phyloP scores from a whole-genome alignment of 441 rosid species.

The Populus hybrid region DNA sequence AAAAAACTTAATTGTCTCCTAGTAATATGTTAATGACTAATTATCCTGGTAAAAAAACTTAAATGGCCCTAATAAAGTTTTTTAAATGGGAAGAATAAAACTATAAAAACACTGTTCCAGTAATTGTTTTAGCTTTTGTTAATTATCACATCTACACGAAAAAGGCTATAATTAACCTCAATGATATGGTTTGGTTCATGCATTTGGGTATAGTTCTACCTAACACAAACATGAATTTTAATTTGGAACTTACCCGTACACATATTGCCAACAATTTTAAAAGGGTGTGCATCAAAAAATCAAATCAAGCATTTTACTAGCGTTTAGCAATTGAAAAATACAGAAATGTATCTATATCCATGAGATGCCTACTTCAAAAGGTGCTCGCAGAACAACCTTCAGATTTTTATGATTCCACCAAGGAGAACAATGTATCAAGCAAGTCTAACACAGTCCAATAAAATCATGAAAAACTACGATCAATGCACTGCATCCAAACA shows the following conservation, averaged over 20 bases:
- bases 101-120: too few species aligned
- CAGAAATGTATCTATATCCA: conserved; percentile 16
- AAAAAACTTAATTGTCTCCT: too few species aligned
- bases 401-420: conserved; percentile 12
- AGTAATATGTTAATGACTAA: too few species aligned
- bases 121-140: too few species aligned
- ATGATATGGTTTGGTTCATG: neutral
- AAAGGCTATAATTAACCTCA: too few species aligned
- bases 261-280: neutral
- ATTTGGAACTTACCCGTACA: neutral
- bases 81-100: too few species aligned
- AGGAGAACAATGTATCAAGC: conserved; percentile 23
- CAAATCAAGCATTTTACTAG: neutral
- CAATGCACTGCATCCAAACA: conserved; percentile 28
- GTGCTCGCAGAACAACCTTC: neutral
- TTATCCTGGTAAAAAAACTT: accelerated
- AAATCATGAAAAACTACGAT: conserved; percentile 27
- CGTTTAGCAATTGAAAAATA: neutral
- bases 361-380: conserved; percentile 16
- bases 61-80: too few species aligned
- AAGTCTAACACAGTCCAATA: conserved; percentile 25
- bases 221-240: neutral
- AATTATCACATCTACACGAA: too few species aligned
- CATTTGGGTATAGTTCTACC: neutral
- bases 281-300: neutral